Conservation (phyloP, 805 yeast species). For the Starmerella floris region DNA sequence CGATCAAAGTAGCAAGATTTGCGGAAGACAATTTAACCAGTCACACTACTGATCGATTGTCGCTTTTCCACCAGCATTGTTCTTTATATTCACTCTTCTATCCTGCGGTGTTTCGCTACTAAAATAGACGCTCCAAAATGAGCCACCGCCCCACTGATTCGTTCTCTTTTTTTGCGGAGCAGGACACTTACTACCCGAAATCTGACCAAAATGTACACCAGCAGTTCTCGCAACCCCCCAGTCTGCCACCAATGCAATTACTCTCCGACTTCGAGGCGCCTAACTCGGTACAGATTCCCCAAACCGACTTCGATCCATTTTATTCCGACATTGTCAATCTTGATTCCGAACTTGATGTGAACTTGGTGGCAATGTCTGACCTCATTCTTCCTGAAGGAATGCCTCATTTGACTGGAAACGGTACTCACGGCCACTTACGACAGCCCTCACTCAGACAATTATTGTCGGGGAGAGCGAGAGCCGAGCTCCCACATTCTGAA, state of each 20-base stretch:
- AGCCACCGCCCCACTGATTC: background rate
- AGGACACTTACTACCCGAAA: background rate
- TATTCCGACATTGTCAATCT: slow-evolving; percentile 33
- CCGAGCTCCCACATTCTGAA: background rate
- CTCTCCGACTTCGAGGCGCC: slow-evolving; percentile 8
- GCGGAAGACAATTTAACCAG: background rate
- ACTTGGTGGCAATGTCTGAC: slow-evolving; percentile 44
- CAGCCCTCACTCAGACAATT: too few relatives aligned
- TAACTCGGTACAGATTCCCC: slow-evolving; percentile 35
- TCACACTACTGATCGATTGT: background rate
- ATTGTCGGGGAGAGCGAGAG: too few relatives aligned
- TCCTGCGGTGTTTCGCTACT: too few relatives aligned
- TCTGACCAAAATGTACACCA: background rate
- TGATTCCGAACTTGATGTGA: slow-evolving; percentile 43
- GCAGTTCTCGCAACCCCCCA: background rate
- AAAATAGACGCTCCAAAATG: background rate
- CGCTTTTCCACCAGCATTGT: background rate
- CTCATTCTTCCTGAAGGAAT: slow-evolving; percentile 42
- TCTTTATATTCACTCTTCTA: too few relatives aligned
- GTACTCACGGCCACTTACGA: background rate
- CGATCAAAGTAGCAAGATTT: background rate
- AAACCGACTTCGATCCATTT: slow-evolving; percentile 39
- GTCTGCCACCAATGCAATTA: background rate
- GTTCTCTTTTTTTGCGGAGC: background rate
- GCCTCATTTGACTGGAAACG: background rate